Percentiles rank a stretch among this genome's conserved stretches.
Evolutionary conservation across 306 rosid genomes (phyloP).

Genomic region (Castanea mollissima): DNA sequence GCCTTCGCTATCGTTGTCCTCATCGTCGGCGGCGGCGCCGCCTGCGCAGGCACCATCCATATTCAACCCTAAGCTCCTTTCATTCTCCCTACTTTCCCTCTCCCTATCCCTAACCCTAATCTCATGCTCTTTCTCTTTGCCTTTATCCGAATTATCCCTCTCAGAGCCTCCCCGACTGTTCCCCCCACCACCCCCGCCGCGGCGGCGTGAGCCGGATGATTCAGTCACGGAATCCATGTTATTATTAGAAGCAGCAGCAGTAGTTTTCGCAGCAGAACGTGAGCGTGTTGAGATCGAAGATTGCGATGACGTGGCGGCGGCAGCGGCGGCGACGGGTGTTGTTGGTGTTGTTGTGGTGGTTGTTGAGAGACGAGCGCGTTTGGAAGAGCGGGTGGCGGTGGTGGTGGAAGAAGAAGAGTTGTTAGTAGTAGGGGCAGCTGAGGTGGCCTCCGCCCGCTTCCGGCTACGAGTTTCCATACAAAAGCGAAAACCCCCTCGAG

Average conservation of each 20-base stretch:
- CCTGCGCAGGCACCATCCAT: conserved; percentile 49
- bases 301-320: conserved; percentile 26
- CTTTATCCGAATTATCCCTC: conserved; percentile 67
- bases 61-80: conserved; percentile 59
- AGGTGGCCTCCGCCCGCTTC: conserved; percentile 99
- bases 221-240: conserved; percentile 76
- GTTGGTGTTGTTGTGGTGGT: too few species aligned
- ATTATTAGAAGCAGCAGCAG: conserved; percentile 9
- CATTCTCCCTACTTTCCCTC: conserved; percentile 48
- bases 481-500: conserved; percentile 75
- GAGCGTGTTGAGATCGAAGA: conserved; percentile 63
- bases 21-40: conserved; percentile 44
- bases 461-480: conserved; percentile 99
- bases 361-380: conserved; percentile 60
- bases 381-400: conserved; percentile 58
- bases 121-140: conserved; percentile 89
- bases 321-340: too few species aligned
- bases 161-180: conserved; percentile 49
- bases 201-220: conserved; percentile 86
- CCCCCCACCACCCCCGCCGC: conserved; percentile 38
- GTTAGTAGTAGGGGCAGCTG: conserved; percentile 98
- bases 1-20: conserved; percentile 86
- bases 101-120: conserved; percentile 73
- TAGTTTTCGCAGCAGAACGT: conserved; percentile 48
- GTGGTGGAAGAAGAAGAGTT: conserved; percentile 57